Conservation (phyloP, 1,284 basidiomycete genomes). For the Boletellus deceptivus region DNA sequence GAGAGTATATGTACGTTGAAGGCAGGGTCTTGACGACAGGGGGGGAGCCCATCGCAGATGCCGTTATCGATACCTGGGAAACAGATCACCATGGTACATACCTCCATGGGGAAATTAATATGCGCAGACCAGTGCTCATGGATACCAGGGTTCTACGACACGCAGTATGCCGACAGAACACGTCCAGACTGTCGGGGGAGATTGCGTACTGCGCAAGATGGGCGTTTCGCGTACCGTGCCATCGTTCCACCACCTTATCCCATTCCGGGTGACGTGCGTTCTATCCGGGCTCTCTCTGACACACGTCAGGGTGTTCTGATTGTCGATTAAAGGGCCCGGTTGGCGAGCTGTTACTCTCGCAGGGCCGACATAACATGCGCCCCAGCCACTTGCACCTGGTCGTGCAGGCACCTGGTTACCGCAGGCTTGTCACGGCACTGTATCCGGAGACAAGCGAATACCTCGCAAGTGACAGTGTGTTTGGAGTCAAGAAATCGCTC, state of each 20-base stretch:
- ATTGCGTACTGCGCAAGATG: constrained; percentile 60
- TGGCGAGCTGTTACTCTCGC: constrained; percentile 54
- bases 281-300: not conserved
- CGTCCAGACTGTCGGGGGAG: constrained; percentile 78
- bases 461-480: constrained; percentile 69
- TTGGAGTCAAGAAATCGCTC: constrained; percentile 71
- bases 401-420: constrained; percentile 68
- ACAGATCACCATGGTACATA: constrained; percentile 65
- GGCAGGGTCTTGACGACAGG: constrained; percentile 64
- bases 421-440: constrained; percentile 70
- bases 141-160: constrained; percentile 52
- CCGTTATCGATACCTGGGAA: constrained; percentile 83
- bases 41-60: constrained; percentile 66
- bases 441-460: constrained; percentile 74
- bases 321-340: constrained; percentile 60
- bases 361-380: constrained; percentile 74
- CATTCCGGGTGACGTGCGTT: constrained; percentile 68
- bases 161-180: constrained; percentile 59
- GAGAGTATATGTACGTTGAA: constrained; percentile 78
- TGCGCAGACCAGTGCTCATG: not conserved
- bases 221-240: constrained; percentile 71
- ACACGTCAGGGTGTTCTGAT: constrained; percentile 1
- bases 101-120: not conserved
- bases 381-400: constrained; percentile 80
- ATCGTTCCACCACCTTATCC: constrained; percentile 78